Percentiles rank a stretch among this genome's conserved stretches.
Conservation (phyloP, 208 protist genomes). For the Trypanosoma lewisi region DNA sequence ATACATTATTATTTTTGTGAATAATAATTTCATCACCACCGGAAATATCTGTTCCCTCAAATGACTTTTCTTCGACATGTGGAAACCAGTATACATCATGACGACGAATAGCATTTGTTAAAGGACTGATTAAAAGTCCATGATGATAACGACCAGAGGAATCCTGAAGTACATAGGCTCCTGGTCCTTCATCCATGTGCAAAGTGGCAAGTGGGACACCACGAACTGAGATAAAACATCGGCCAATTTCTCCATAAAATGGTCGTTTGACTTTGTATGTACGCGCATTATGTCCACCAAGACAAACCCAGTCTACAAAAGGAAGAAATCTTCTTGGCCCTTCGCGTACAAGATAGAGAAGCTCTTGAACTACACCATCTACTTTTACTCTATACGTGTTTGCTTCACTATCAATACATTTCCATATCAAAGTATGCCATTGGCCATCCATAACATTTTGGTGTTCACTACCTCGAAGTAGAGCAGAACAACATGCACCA, state of each 20-base stretch:
- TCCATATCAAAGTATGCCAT: constrained; percentile 89
- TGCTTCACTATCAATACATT: constrained; percentile 79
- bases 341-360: constrained; percentile 77
- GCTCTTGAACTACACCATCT: constrained; percentile 79
- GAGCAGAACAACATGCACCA: constrained; percentile 74
- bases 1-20: constrained; percentile 79
- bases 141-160: constrained; percentile 66
- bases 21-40: constrained; percentile 49
- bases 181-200: constrained; percentile 81
- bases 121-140: constrained; percentile 65
- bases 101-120: constrained; percentile 59
- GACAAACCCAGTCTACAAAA: constrained; percentile 78
- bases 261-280: constrained; percentile 70
- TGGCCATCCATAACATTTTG: constrained; percentile 82
- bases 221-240: constrained; percentile 68
- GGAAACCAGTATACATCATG: constrained; percentile 83
- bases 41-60: constrained; percentile 32
- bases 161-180: constrained; percentile 80
- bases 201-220: constrained; percentile 68
- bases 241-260: constrained; percentile 73
- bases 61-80: constrained; percentile 25
- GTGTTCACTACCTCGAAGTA: constrained; percentile 79
- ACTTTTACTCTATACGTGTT: constrained; percentile 89
- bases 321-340: constrained; percentile 66
- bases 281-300: constrained; percentile 85